Base-by-base conservation (phyloP, 768 basidiomycete species). In the Vararia minispora region DNA sequence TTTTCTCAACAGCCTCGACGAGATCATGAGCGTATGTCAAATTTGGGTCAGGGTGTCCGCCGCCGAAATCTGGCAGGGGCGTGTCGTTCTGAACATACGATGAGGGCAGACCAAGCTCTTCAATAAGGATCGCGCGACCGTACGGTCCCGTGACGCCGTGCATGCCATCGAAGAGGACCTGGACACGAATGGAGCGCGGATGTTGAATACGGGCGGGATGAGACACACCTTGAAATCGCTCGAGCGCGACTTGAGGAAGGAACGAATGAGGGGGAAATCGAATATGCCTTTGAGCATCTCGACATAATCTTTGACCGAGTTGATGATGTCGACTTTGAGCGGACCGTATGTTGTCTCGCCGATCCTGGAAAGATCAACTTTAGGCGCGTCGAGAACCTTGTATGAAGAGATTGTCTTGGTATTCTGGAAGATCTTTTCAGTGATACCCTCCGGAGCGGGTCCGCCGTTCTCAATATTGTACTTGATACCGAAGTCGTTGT, bases 401-500 rank as follows among this genome's bases (percentile, higher is more conserved):
- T 98, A 99, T 37, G 62, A 74, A 44, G 67, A 59, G 56, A 98
- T 87, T 11, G 74, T 74, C 72, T 88, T 94, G 39, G 89, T 90
- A 61, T 76, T 79, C 55, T 87, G 89, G 58, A 72, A 94, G 47
- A 99, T 98, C 64, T 79, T 81, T 65, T 99, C 71, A n/a, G 95
- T 99, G 42, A 99, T 80, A 53, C 69, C 77, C 64, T 99, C 95
- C 0, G 95, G 91, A 16, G 95, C 95, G 14, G 95, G 94, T 3
- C 95, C 95, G 44, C 95, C 95, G 51, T 99, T 99, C 27, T 82
- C 80, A 33, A 90, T 84, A 61, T 99, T 99, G 69, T 95, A 99
- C 64, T 99, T 98, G 75, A 99, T 97, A 33, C 95, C 95, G 58
- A 98, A 99, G 61, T 99, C 95, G 52, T 86, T 83, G 55, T 89